Base-by-base conservation (phyloP, 129 eudicot genomes). In the Chrysanthemum makinoi region DNA sequence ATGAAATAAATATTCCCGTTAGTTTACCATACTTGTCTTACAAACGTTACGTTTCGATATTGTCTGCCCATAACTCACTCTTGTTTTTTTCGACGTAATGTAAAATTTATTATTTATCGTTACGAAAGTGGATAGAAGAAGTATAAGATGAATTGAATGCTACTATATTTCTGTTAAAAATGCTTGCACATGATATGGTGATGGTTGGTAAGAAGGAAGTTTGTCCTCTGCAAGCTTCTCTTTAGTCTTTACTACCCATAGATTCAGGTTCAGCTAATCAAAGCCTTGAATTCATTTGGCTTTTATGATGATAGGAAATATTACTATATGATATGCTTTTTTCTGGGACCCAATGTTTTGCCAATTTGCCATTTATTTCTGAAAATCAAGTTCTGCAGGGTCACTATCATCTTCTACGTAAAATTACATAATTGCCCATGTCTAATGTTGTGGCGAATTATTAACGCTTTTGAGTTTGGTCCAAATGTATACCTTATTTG, bases 171-270 rank as follows among this genome's bases (percentile, higher is more conserved):
- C 55, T 73, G 82, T 70, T 24, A 59, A 66, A 51, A 9, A 58
- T 50, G 75, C 75, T 62, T 66, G 75, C 75, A 69, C 83, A 61
- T 64, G 83, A 9, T 43, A 54, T 78, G 58, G 76, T 70, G 47
- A 50, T 69, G 70, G 74, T 72, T 79, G 78, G 82, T 74, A 71
- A 69, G 70, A 63, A 26, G 66, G 80, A 61, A 68, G 61, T 73
- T 68, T 74, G 80, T 62, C 51, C 26, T 68, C 65, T 74, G 72
- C 72, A 64, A 79, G 47, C 66, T 52, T 80, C 70, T 71, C 66
- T 70, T 48, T 75, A 67, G 79, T 46, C 82, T 73, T 68, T 79
- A 67, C 65, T 61, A 35, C 75, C 63, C 18, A 9, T 44, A 58
- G 16, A 10, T 39, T 39, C 46, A 66, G 58, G 65, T 46, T 67